Base-by-base conservation (phyloP, 306 rosid species). In the Cicer bijugum region DNA sequence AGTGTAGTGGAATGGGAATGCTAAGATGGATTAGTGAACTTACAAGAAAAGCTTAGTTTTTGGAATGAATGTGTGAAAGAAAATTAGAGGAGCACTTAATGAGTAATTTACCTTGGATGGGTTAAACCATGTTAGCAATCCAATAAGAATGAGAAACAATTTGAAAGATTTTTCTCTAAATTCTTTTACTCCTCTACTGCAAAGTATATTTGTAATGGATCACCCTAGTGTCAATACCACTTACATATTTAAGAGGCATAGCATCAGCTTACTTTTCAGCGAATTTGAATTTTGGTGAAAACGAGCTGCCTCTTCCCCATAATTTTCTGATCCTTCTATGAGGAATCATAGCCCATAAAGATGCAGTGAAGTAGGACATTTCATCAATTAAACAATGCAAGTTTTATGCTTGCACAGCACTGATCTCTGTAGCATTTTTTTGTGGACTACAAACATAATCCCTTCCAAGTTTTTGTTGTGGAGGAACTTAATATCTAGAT, bases 361-460 rank as follows among this genome's bases (percentile, higher is more conserved):
- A 7, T 62, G 43, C 11, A 15, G 50, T 52, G 5, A 19, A 61
- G 65, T 61, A 48, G 39, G 64, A 59, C 43, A 47, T 38, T 38
- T 46, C 12, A 58, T 66, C 40, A 71, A 42, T 71, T 71, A 50
- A 50, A 78, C 61, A 52, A 52, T 53, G 60, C 12, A 42, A 62
- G 43, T 52, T n/a, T 23, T 47, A 64, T 53, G 52, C 51, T 71
- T 33, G 40, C 66, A 11, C 35, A 59, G 16, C 39, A 35, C 11
- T 44, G 14, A 28, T 67, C 19, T 28, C 47, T 14, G 65, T 43
- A 15, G 51, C 69, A 33, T 15, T 44, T 67, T 53, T 75, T 56
- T 76, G 67, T 46, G 16, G 7, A 56, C 50, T 67, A 17, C 35
- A 20, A 39, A 75, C 20, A 23, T 40, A 40, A 35, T 7, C 9